phyloP scores from a whole-genome alignment of 257 asterid genomes.

The Linderniella brevidens region DNA sequence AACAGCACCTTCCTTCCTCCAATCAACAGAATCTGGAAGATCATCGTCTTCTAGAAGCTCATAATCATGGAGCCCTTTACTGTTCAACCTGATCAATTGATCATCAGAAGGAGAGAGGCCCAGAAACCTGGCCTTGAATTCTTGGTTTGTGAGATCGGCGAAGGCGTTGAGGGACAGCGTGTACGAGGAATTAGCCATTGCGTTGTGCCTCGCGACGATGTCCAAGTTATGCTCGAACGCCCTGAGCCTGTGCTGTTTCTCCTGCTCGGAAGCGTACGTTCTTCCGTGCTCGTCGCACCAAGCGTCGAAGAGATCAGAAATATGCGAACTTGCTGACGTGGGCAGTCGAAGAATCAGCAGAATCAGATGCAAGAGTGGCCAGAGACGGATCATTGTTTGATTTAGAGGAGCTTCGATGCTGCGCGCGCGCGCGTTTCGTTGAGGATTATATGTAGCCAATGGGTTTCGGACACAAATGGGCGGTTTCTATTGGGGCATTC shows the following conservation, averaged over 20 bases:
- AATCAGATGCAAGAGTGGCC: conserved; percentile 14
- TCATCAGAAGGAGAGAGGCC: conserved; percentile 51
- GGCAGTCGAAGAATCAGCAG: conserved; percentile 24
- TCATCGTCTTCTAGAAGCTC: conserved; percentile 20
- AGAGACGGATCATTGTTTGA: conserved; percentile 22
- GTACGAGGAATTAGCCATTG: conserved; percentile 35
- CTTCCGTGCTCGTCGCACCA: conserved; percentile 66
- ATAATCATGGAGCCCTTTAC: conserved; percentile 16
- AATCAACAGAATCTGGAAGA: conserved; percentile 58
- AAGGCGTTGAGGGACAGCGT: conserved; percentile 60
- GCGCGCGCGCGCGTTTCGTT: no score
- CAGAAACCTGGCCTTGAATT: conserved; percentile 55
- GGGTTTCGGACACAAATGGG: no score
- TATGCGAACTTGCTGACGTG: conserved; percentile 24
- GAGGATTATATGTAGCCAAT: no score
- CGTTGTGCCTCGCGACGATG: conserved; percentile 32
- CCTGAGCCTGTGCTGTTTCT: conserved; percentile 30
- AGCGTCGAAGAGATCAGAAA: conserved; percentile 41
- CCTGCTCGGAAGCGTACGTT: conserved; percentile 53
- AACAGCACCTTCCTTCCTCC: conserved; percentile 84
- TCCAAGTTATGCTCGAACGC: conserved; percentile 53
- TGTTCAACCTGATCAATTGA: conserved; percentile 40
- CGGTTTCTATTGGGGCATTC: no score
- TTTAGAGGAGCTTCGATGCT: no score
- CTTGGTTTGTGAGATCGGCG: conserved; percentile 82